phyloP scores from a whole-genome alignment of 441 rosid genomes.

The Erodium moschatum region DNA sequence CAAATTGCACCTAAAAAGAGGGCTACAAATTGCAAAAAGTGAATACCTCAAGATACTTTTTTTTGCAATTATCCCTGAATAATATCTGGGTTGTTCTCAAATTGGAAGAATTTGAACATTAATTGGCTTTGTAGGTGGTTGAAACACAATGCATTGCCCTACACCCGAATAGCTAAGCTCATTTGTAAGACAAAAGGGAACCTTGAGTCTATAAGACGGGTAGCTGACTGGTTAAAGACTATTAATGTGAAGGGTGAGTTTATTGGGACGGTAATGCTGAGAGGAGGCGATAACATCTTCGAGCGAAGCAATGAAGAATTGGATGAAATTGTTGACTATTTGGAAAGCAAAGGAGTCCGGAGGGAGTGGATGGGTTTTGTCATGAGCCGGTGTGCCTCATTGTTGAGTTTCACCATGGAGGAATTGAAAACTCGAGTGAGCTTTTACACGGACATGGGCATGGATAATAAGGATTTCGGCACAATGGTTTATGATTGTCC shows the following conservation, averaged over 20 bases:
- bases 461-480: constrained; percentile 73
- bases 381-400: constrained; percentile 59
- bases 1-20: too few relatives aligned
- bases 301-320: constrained; percentile 42
- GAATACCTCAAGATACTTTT: too few relatives aligned
- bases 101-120: not conserved
- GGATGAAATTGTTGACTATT: constrained; percentile 51
- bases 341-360: constrained; percentile 70
- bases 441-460: constrained; percentile 65
- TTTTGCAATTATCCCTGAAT: too few relatives aligned
- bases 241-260: constrained; percentile 68
- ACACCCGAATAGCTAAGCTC: constrained; percentile 64
- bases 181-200: constrained; percentile 60
- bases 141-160: constrained; percentile 68
- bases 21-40: too few relatives aligned
- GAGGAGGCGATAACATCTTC: constrained; percentile 55
- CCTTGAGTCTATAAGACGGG: constrained; percentile 45
- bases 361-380: constrained; percentile 85
- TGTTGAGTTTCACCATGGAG: constrained; percentile 53
- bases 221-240: constrained; percentile 63
- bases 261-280: constrained; percentile 54
- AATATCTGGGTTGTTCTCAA: not conserved
- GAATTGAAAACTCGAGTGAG: constrained; percentile 52
- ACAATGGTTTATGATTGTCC: constrained; percentile 86
- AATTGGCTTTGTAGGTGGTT: constrained; percentile 59